These are phyloP conservation scores for Tillandsia fasciculata DNA, from an alignment of 176 grass and related monocot genomes.

Conservation along the genomic window DNA sequence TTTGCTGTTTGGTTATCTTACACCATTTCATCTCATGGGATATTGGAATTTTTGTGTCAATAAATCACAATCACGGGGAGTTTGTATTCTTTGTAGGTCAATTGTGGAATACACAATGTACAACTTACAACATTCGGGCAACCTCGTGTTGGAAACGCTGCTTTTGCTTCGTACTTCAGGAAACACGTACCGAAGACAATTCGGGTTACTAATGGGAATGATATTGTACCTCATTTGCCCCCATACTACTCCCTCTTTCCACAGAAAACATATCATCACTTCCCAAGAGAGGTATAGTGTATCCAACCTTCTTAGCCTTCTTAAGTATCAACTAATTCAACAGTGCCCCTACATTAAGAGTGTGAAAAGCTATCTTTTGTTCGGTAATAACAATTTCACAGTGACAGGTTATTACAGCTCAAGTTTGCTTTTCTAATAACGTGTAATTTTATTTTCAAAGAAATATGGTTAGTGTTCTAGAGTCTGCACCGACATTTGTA, in stretches of 20 bases:
- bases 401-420: no score
- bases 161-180: constrained; percentile 73
- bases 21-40: background rate
- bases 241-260: constrained; percentile 76
- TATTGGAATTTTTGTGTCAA: background rate
- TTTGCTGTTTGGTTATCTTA: no score
- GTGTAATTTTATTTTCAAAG: no score
- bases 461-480: no score
- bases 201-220: constrained; percentile 63
- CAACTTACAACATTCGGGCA: constrained; percentile 78
- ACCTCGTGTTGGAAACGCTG: constrained; percentile 78
- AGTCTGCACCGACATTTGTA: no score
- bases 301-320: background rate
- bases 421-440: no score
- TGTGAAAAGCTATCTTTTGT: background rate
- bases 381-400: no score
- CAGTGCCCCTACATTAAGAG: background rate
- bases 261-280: constrained; percentile 89
- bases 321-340: background rate
- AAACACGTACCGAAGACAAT: constrained; percentile 58
- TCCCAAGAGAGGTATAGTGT: constrained; percentile 64
- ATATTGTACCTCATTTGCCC: constrained; percentile 84
- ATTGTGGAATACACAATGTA: constrained; percentile 46
- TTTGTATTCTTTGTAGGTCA: constrained; percentile 41
- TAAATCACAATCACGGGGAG: background rate